phyloP scores from a whole-genome alignment of 495 filamentous ascomycete species.

The Aspergillus biplanus region DNA sequence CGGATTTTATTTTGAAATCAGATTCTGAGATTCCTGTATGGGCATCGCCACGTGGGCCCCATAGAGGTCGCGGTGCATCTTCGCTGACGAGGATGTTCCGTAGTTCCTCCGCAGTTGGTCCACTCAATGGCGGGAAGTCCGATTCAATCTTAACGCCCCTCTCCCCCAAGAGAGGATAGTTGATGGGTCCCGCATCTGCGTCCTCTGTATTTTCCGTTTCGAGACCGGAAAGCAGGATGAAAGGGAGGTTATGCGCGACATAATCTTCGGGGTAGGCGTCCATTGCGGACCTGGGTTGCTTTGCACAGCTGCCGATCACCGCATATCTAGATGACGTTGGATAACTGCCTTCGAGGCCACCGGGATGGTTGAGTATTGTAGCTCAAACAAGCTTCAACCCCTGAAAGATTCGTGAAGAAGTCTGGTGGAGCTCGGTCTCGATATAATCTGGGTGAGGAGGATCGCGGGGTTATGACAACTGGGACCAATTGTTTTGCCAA shows the following conservation, averaged over 20 bases:
- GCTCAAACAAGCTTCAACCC: neutral
- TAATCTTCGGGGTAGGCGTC: constrained; percentile 85
- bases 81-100: constrained; percentile 67
- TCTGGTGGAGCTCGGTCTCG: neutral
- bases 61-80: constrained; percentile 65
- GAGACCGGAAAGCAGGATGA: constrained; percentile 78
- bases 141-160: constrained; percentile 65
- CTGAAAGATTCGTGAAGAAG: neutral
- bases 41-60: constrained; percentile 53
- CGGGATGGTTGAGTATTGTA: neutral
- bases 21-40: constrained; percentile 33
- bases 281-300: constrained; percentile 61
- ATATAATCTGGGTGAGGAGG: constrained; percentile 1
- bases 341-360: constrained; percentile 1
- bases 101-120: constrained; percentile 65
- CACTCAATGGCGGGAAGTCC: constrained; percentile 66
- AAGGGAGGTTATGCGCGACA: constrained; percentile 78
- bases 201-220: constrained; percentile 39
- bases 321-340: constrained; percentile 34
- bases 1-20: constrained; percentile 65
- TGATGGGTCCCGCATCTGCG: constrained; percentile 3
- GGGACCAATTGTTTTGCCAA: constrained; percentile 18
- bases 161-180: constrained; percentile 59
- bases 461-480: constrained; percentile 9
- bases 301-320: constrained; percentile 35